phyloP scores from a whole-genome alignment of 176 grass and related monocot genomes.

The Phragmites australis region DNA sequence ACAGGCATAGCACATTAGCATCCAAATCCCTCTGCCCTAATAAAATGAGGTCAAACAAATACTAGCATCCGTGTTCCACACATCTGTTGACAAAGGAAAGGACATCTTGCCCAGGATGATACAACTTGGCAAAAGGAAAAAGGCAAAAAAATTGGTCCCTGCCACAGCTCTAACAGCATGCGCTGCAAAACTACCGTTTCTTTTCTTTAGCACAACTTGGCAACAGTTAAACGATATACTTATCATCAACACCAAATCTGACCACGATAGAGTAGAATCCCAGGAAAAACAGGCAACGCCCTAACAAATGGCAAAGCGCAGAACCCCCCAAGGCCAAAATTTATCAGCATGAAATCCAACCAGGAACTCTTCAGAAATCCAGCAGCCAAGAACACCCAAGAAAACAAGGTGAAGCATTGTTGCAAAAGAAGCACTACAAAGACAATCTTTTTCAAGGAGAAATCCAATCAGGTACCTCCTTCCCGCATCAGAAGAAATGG shows the following conservation, averaged over 20 bases:
- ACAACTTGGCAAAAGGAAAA: not conserved
- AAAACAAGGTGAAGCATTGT: not conserved
- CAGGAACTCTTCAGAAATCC: not conserved
- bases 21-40: not conserved
- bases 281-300: not conserved
- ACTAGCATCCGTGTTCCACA: not conserved
- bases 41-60: not conserved
- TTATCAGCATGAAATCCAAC: not conserved
- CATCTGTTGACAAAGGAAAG: not conserved
- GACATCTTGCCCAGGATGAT: not conserved
- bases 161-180: not conserved
- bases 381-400: slow-evolving; percentile 7
- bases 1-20: not conserved
- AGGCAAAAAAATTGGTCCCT: not conserved
- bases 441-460: not conserved
- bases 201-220: slow-evolving; percentile 31
- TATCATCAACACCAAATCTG: not conserved
- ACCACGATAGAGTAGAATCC: not conserved
- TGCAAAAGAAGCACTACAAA: not conserved
- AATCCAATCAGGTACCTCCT: slow-evolving; percentile 2
- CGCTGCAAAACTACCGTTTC: slow-evolving; percentile 27
- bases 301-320: not conserved
- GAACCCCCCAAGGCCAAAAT: not conserved
- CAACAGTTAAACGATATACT: not conserved
- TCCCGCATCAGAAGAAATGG: not conserved